These are phyloP conservation scores for Porcisia deanei DNA, from an alignment of 208 protist genomes.

Conservation along the genomic window DNA sequence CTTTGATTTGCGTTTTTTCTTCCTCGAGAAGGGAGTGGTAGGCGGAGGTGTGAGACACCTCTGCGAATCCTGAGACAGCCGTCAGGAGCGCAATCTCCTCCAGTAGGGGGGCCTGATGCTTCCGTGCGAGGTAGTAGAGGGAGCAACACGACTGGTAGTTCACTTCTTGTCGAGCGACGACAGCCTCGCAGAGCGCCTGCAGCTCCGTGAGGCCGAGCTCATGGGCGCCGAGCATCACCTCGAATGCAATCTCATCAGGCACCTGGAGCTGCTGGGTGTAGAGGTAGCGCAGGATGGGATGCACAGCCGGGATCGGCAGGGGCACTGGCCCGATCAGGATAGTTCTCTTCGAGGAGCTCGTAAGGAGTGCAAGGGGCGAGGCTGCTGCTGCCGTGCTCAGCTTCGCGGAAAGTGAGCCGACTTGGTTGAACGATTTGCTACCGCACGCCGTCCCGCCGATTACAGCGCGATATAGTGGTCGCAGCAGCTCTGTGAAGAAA, in stretches of 20 bases:
- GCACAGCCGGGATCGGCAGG: constrained; percentile 59
- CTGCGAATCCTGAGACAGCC: constrained; percentile 60
- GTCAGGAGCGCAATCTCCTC: constrained; percentile 81
- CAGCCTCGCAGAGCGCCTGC: constrained; percentile 73
- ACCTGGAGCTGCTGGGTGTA: constrained; percentile 69
- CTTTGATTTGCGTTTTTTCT: constrained; percentile 57
- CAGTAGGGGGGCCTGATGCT: constrained; percentile 68
- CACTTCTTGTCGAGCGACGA: constrained; percentile 77
- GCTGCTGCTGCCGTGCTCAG: constrained; percentile 30
- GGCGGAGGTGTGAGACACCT: constrained; percentile 50
- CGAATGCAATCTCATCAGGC: constrained; percentile 51
- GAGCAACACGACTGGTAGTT: constrained; percentile 77
- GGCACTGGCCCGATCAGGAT: constrained; percentile 77
- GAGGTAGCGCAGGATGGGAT: constrained; percentile 67
- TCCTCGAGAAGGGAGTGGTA: constrained; percentile 51
- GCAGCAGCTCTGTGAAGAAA: constrained; percentile 79
- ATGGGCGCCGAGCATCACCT: constrained; percentile 71
- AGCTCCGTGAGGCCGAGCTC: constrained; percentile 57
- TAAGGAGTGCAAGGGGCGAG: constrained; percentile 22
- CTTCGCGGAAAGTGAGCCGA: constrained; percentile 68
- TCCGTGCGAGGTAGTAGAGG: constrained; percentile 71
- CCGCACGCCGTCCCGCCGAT: constrained; percentile 4
- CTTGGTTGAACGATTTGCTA: constrained; percentile 33
- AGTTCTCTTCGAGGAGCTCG: constrained; percentile 45
- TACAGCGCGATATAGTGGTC: constrained; percentile 51